Evolutionary conservation across 305 asterid genomes (phyloP).

Genomic region (Ilex paraguariensis): DNA sequence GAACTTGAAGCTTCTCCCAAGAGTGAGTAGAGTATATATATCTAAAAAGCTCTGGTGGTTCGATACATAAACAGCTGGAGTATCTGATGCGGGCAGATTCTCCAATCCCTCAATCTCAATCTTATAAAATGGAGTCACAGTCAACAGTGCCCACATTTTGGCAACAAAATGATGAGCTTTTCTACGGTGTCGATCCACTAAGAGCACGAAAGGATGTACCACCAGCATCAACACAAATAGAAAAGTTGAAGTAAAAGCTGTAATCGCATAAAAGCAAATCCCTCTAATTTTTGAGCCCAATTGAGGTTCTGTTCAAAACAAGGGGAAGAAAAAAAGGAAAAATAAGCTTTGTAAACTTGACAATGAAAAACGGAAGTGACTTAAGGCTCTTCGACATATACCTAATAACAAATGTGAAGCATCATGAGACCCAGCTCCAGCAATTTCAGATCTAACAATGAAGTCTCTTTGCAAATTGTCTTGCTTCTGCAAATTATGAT

Average conservation of each 20-base stretch:
- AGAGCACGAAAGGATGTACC: constrained; percentile 81
- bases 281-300: constrained; percentile 67
- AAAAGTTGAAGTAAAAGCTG: constrained; percentile 59
- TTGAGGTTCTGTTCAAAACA: constrained; percentile 43
- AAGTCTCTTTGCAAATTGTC: constrained; percentile 36
- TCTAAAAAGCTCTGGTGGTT: constrained; percentile 97
- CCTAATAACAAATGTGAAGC: constrained; percentile 63
- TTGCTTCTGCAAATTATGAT: constrained; percentile 20
- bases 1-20: constrained; percentile 88
- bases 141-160: constrained; percentile 65
- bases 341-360: constrained; percentile 6
- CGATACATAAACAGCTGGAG: constrained; percentile 87
- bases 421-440: constrained; percentile 59
- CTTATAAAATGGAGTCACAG: constrained; percentile 68
- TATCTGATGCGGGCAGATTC: constrained; percentile 64
- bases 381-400: constrained; percentile 19
- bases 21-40: constrained; percentile 84
- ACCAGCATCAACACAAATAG: constrained; percentile 68
- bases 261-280: constrained; percentile 62
- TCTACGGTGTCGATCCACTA: constrained; percentile 74
- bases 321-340: constrained; percentile 16
- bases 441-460: constrained; percentile 60
- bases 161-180: constrained; percentile 74
- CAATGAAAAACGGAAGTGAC: constrained; percentile 5
- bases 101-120: constrained; percentile 76